phyloP scores from a whole-genome alignment of 2,329 filamentous ascomycete species.

The Aspergillus vadensis region DNA sequence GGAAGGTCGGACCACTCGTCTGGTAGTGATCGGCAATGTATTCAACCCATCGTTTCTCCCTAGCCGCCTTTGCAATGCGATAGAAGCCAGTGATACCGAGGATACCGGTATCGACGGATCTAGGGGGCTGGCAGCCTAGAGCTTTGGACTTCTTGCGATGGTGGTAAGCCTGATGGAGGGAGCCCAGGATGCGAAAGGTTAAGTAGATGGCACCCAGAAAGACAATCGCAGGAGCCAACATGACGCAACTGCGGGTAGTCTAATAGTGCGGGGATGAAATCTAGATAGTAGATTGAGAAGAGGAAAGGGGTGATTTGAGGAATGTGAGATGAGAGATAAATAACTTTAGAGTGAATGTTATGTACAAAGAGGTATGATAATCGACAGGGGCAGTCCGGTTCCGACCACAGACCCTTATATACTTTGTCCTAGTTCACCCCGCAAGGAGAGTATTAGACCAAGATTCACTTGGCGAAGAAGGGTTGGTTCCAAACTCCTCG shows the following conservation, averaged over 20 bases:
- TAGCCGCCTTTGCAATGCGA: slow-evolving; percentile 26
- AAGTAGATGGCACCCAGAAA: slow-evolving; percentile 24
- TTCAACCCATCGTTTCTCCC: slow-evolving; percentile 36
- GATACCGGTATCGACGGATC: slow-evolving; percentile 14
- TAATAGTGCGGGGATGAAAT: not conserved
- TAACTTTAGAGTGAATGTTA: too few species aligned
- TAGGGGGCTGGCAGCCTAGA: slow-evolving; percentile 28
- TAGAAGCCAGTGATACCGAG: slow-evolving; percentile 32
- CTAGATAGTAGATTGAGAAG: too few species aligned
- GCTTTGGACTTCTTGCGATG: slow-evolving; percentile 30
- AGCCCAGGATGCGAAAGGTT: slow-evolving; percentile 26
- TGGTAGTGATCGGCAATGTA: slow-evolving; percentile 28
- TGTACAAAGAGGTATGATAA: too few species aligned
- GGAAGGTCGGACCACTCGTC: slow-evolving; percentile 29
- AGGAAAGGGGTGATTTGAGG: too few species aligned
- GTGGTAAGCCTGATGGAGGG: slow-evolving; percentile 24
- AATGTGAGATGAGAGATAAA: too few species aligned
- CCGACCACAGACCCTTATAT: too few species aligned
- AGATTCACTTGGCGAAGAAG: too few species aligned
- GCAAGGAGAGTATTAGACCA: too few species aligned
- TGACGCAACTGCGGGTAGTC: slow-evolving; percentile 10
- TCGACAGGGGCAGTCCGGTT: too few species aligned
- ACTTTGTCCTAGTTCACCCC: too few species aligned
- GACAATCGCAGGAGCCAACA: slow-evolving; percentile 25
- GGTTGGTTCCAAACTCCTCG: too few species aligned